Conservation (phyloP, 2,329 filamentous ascomycete species). For the Fusarium sp. region DNA sequence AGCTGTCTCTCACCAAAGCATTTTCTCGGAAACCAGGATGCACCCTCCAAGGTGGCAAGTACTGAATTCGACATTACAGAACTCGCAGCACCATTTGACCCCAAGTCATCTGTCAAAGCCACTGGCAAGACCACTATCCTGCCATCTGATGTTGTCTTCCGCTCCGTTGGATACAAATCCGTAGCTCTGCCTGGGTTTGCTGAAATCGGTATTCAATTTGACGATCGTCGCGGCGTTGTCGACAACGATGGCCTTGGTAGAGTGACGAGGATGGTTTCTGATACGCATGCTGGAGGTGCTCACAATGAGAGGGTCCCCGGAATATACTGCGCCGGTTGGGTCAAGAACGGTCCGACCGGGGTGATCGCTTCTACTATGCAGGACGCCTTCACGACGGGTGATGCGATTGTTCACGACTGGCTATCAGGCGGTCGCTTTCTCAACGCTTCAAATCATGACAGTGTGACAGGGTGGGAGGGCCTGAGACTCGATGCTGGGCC, state of each 20-base stretch:
- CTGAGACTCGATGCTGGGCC: conserved; percentile 68
- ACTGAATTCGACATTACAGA: conserved; percentile 74
- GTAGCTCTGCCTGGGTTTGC: conserved; percentile 78
- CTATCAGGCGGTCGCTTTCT: conserved; percentile 54
- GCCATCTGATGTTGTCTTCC: conserved; percentile 79
- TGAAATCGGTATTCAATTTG: conserved; percentile 80
- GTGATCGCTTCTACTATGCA: conserved; percentile 97
- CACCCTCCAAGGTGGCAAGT: conserved; percentile 64
- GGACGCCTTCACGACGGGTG: conserved; percentile 90
- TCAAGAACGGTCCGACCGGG: conserved; percentile 92
- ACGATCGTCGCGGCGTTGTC: conserved; percentile 77
- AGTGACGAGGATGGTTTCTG: conserved; percentile 58
- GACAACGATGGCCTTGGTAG: conserved; percentile 84
- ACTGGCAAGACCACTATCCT: conserved; percentile 64
- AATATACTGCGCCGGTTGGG: conserved; percentile 95
- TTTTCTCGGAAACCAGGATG: conserved; percentile 65
- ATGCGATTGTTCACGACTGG: conserved; percentile 87
- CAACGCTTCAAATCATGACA: conserved; percentile 2
- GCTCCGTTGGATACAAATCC: conserved; percentile 95
- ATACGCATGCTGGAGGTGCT: conserved; percentile 42
- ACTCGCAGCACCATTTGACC: conserved; percentile 65
- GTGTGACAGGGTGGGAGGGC: conserved; percentile 76
- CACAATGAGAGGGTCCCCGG: conserved; percentile 66
- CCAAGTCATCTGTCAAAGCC: conserved; percentile 57
- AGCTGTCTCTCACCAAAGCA: conserved; percentile 83